Base-by-base conservation (phyloP, 164 flowering plant genomes). In the Piper betle region DNA sequence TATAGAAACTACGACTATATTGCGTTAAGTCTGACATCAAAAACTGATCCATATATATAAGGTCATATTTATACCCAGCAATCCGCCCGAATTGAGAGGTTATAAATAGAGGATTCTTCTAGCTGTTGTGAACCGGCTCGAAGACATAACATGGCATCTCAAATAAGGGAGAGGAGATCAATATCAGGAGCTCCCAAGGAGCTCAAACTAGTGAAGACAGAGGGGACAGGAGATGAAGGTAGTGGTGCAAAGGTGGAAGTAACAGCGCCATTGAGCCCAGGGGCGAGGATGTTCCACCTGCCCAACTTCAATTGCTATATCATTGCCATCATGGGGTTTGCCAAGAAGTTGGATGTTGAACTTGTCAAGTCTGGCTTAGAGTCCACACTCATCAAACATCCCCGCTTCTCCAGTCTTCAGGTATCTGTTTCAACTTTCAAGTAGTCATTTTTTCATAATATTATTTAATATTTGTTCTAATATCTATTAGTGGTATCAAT, bases 331-430 rank as follows among this genome's bases (percentile, higher is more conserved):
- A 67, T 81, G 72, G 87, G 87, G 5, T 60, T 57, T 64, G 80
- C 74, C n/a, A 73, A 76, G 20, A 52, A 3, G 6, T 37, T 81
- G 37, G 39, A 73, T 48, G 61, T 71, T 3, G 64, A 72, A 1
- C 62, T 66, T 39, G 9, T 68, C 5, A 79, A 70, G 54, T 48
- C 67, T 8, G 69, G 69, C 12, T 58, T 81, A 17, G 60, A 38
- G 4, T 55, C 41, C 40, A 75, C 80, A 40, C 57, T 78, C 39
- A 55, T 67, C 38, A 60, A 60, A 39, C 75, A 75, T 39, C 85
- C 80, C 55, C 80, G 84, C 19, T 83, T 83, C 81, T 77, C 77
- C 6, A 81, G 83, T 37, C 53, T 78, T 50, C 78, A 62, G 74
- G 88, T 81, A 70, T 5, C n/a, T 20, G 64, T 53, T 38, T 12